Percentiles rank a stretch among this genome's conserved stretches.
Evolutionary conservation across 2,329 filamentous ascomycete species (phyloP).

Genomic region (Pseudogymnoascus sp.): DNA sequence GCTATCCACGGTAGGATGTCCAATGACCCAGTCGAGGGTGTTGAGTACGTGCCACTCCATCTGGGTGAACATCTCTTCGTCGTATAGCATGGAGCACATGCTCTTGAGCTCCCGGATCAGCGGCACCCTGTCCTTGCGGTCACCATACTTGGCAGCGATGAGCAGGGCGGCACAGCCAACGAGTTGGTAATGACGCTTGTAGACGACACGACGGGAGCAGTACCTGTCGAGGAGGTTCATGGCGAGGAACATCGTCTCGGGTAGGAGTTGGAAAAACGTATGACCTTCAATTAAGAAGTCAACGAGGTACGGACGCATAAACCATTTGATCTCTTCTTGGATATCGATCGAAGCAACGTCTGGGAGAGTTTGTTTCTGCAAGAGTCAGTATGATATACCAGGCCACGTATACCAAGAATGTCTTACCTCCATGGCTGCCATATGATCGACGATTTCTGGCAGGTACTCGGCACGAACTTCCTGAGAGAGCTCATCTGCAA

Average conservation of each 20-base stretch:
- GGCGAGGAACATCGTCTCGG: slow-evolving; percentile 91
- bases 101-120: slow-evolving; percentile 95
- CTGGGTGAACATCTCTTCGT: slow-evolving; percentile 99
- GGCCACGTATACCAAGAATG: slow-evolving; percentile 13
- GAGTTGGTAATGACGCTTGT: slow-evolving; percentile 98
- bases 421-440: slow-evolving; percentile 81
- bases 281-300: slow-evolving; percentile 98
- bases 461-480: slow-evolving; percentile 84
- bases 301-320: slow-evolving; percentile 95
- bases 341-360: slow-evolving; percentile 98
- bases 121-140: slow-evolving; percentile 97
- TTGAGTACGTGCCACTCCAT: slow-evolving; percentile 99
- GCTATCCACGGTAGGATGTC: slow-evolving; percentile 90
- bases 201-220: slow-evolving; percentile 94
- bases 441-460: slow-evolving; percentile 88
- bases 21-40: slow-evolving; percentile 92
- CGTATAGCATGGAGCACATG: slow-evolving; percentile 98
- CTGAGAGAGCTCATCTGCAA: slow-evolving; percentile 82
- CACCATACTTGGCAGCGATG: slow-evolving; percentile 96
- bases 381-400: slow-evolving; percentile 25
- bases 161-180: slow-evolving; percentile 93
- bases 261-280: slow-evolving; percentile 84
- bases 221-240: slow-evolving; percentile 96
- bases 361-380: slow-evolving; percentile 73
- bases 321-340: slow-evolving; percentile 99